Base-by-base conservation (phyloP, 176 grass and related monocot species). In the Phoenix roebelenii region DNA sequence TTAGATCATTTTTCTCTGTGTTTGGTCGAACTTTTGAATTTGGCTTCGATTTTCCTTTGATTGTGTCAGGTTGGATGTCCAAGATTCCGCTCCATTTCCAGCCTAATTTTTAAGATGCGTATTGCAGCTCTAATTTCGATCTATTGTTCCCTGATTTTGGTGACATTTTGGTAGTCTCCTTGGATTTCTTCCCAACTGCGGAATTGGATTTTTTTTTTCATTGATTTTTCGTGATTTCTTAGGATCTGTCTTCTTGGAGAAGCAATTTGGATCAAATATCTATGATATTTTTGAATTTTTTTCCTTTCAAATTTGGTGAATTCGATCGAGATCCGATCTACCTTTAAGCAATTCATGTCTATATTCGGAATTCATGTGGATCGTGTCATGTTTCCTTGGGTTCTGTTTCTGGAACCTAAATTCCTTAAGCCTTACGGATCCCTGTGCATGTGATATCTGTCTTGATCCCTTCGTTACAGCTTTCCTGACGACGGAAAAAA, bases 341-440 rank as follows among this genome's bases (percentile, higher is more conserved):
- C 61, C 29, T 39, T 51, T 25, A 48, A 7, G 29, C 18, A 61
- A 52, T 78, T 81, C 35, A 17, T 6, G 16, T 49, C 23, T 63
- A 71, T 57, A 25, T 50, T 53, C 23, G 58, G 15, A 10, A 22
- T 23, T 59, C 12, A 12, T 49, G 3, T 32, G 25, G 16, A 54
- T 52, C 49, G 55, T 52, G n/a, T 25, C 65, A 71, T 67, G 59
- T 72, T 78, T 72, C 59, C 61, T 26, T 50, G 67, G 51, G 50
- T 52, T 74, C 72, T 65, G 70, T 69, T 73, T 80, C 68, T n/a
- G 23, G 23, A 28, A 25, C 30, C 79, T 63, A 65, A 80, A 72
- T 89, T 89, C 71, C 82, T 89, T 95, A 76, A 86, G 85, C 58
- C 64, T 85, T 84, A 89, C 82, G 90, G 82, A 82, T 89, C 75